phyloP scores from a whole-genome alignment of 2,329 filamentous ascomycete species.

The Penicillium rolfsii region DNA sequence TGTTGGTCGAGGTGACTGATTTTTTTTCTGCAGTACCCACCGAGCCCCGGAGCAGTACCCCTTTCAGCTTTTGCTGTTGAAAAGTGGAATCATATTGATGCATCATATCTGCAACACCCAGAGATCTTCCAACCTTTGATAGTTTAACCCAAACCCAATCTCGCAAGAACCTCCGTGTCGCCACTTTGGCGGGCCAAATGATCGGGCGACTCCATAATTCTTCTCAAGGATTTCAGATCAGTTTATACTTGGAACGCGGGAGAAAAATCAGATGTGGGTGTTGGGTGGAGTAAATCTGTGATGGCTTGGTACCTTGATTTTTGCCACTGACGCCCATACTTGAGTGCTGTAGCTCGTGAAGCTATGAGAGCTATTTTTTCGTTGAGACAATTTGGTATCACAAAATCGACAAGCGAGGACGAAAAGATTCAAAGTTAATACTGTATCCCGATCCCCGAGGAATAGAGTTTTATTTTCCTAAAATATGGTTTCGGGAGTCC shows the following conservation, averaged over 20 bases:
- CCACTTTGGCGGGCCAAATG: not conserved
- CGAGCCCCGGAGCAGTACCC: not conserved
- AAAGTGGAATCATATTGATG: not conserved
- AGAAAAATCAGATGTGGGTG: not conserved
- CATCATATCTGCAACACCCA: not conserved
- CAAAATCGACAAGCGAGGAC: conserved; percentile 17
- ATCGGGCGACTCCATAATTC: not conserved
- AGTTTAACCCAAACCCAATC: not conserved
- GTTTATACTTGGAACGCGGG: not conserved
- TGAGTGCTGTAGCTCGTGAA: conserved; percentile 1
- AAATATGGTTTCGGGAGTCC: conserved; percentile 1
- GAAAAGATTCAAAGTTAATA: not conserved
- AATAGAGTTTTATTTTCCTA: conserved; percentile 4
- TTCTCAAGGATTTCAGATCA: not conserved
- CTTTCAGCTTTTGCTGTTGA: not conserved
- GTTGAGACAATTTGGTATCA: not conserved
- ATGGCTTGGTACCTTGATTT: not conserved
- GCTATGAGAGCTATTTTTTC: not conserved
- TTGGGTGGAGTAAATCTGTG: not conserved
- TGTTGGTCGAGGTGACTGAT: not conserved
- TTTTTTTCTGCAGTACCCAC: not conserved
- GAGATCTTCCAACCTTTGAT: not conserved
- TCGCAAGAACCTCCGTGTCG: not conserved
- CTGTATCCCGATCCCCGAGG: not conserved
- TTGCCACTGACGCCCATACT: not conserved